phyloP scores from a whole-genome alignment of 1,284 basidiomycete species.

The Ceratobasidium sp. region DNA sequence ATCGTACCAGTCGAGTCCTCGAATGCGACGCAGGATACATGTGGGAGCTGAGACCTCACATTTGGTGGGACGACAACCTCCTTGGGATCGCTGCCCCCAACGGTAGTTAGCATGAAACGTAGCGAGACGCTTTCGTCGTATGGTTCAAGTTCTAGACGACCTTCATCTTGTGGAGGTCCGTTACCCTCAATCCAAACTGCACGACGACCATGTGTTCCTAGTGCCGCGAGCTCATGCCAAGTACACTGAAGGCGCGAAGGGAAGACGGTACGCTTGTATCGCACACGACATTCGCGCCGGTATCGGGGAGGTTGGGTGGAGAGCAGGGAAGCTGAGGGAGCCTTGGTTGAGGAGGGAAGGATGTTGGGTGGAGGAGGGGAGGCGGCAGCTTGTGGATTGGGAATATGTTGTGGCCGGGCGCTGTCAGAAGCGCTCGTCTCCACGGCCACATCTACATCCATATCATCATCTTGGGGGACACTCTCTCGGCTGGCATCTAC shows the following conservation, averaged over 20 bases:
- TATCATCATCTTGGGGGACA: neutral
- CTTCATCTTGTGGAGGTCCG: slow-evolving; percentile 25
- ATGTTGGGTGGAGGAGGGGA: slow-evolving; percentile 19
- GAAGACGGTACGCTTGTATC: slow-evolving; percentile 38
- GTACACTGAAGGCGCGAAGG: slow-evolving; percentile 28
- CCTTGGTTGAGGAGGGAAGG: slow-evolving; percentile 5
- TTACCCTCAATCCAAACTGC: slow-evolving; percentile 40
- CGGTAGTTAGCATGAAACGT: slow-evolving; percentile 30
- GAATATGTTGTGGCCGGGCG: slow-evolving; percentile 30
- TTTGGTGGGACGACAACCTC: slow-evolving; percentile 9
- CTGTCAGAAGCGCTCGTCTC: neutral
- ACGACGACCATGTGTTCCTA: slow-evolving; percentile 27
- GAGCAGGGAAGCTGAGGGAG: slow-evolving; percentile 5
- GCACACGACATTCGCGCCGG: slow-evolving; percentile 31
- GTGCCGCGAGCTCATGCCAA: slow-evolving; percentile 38
- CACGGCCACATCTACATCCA: neutral
- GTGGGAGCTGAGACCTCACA: slow-evolving; percentile 10
- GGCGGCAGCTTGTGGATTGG: neutral
- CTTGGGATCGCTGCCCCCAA: slow-evolving; percentile 3
- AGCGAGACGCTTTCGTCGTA: slow-evolving; percentile 30
- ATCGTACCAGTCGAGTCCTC: slow-evolving; percentile 31
- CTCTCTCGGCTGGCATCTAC: slow-evolving; percentile 25
- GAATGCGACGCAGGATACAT: slow-evolving; percentile 31
- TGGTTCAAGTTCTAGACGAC: slow-evolving; percentile 3
- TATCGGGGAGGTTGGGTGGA: slow-evolving; percentile 32